Evolutionary conservation across 805 yeast genomes (phyloP).

Genomic region (Myxozyma neotropica): DNA sequence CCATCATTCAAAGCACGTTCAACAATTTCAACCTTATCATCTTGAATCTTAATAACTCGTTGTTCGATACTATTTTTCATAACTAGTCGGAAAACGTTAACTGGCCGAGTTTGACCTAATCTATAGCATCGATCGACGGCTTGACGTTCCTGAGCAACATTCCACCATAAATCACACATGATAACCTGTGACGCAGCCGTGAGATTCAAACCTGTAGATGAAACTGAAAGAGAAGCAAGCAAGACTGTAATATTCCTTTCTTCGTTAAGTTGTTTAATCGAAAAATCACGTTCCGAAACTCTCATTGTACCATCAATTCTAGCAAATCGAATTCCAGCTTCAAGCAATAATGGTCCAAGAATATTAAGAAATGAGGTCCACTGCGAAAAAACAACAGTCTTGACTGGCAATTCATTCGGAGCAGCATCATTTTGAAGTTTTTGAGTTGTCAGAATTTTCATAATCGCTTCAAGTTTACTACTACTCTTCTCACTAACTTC

Average conservation of each 20-base stretch:
- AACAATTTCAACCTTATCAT: conserved; percentile 73
- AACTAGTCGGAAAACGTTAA: conserved; percentile 71
- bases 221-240: conserved; percentile 84
- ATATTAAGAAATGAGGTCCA: conserved; percentile 80
- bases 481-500: conserved; percentile 14
- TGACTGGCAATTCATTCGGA: conserved; percentile 40
- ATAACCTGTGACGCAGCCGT: conserved; percentile 94
- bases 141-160: conserved; percentile 95
- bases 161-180: conserved; percentile 96
- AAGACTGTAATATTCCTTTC: conserved; percentile 58
- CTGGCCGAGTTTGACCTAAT: conserved; percentile 84
- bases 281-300: conserved; percentile 62
- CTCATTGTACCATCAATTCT: conserved; percentile 82
- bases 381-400: conserved; percentile 81
- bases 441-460: conserved; percentile 19
- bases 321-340: conserved; percentile 51
- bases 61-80: conserved; percentile 80
- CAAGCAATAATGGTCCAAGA: conserved; percentile 52
- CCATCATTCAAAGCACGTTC: conserved; percentile 79
- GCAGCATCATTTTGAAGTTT: conserved; percentile 15
- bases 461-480: conserved; percentile 21
- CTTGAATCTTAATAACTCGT: conserved; percentile 79
- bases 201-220: conserved; percentile 91
- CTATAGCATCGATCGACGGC: conserved; percentile 96
- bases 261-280: conserved; percentile 64